Percentiles rank a stretch among this genome's conserved stretches.
Evolutionary conservation across 345 rosid genomes (phyloP).

Genomic region (Linum lewisii): DNA sequence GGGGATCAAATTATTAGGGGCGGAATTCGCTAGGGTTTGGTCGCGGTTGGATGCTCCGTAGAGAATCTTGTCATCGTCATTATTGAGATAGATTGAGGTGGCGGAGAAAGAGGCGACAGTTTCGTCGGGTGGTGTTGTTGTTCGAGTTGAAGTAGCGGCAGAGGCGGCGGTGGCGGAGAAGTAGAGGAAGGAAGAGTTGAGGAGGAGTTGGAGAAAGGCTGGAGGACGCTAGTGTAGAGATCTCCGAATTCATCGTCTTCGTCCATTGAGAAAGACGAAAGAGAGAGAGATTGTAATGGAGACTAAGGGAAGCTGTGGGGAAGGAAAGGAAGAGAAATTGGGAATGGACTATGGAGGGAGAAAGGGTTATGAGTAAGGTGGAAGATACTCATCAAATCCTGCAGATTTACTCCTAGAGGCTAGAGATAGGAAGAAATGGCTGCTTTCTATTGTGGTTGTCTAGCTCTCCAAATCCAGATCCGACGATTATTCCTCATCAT

Average conservation of each 20-base stretch:
- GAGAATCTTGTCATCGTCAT: slow-evolving; percentile 9
- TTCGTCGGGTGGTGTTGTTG: too few species aligned
- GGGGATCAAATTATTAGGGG: slow-evolving; percentile 10
- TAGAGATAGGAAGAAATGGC: too few species aligned
- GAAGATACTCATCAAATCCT: too few species aligned
- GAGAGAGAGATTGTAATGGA: background rate
- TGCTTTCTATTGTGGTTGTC: too few species aligned
- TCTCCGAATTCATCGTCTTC: too few species aligned
- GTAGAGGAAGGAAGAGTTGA: too few species aligned
- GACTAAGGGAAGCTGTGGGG: background rate
- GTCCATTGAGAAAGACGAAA: slow-evolving; percentile 39
- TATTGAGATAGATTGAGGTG: slow-evolving; percentile 43
- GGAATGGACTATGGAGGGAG: background rate
- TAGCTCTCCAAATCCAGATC: too few species aligned
- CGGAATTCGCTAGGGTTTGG: slow-evolving; percentile 8
- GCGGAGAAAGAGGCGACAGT: slow-evolving; percentile 15
- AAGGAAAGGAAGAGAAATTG: background rate
- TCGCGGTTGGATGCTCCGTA: slow-evolving; percentile 5
- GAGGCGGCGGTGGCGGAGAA: slow-evolving; percentile 10
- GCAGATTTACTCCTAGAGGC: too few species aligned
- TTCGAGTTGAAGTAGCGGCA: slow-evolving; percentile 15
- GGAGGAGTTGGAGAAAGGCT: too few species aligned
- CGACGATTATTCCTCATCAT: too few species aligned
- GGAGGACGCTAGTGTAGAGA: too few species aligned
- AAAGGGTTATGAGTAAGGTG: background rate